Evolutionary conservation across 345 rosid species (phyloP), one percentile per base, ranked within the genome.

Genomic region (Salix koriyanagi): DNA sequence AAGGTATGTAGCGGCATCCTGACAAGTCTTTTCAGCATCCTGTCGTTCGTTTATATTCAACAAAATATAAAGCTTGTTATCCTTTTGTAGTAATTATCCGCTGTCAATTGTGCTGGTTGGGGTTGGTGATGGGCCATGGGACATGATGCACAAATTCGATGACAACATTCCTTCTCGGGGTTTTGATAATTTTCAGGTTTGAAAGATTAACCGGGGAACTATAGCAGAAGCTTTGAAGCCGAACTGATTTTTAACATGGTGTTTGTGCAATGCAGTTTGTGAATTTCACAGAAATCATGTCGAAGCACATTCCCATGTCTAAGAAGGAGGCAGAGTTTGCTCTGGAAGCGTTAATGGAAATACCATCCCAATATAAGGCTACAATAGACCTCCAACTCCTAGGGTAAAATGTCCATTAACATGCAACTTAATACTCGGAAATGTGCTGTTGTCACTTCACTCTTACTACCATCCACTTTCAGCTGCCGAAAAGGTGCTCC

Each of bases 121-220:
- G 9, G 81, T 73, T 26, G 81, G 81, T 67, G 81, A 78, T 50
- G 82, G 82, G 46, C 82, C 82, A 1, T 79, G 82, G 82, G 78
- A 79, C 15, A 79, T 74, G 75, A 79, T 79, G 78, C 73, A 52
- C 15, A 54, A 74, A 62, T 79, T 79, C 19, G 78, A 79, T 13
- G 75, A 79, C 30, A 79, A 67, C 52, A 74, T 79, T 37, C 78
- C 78, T 74, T 23, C 56, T 37, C 82, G 82, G 14, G 28, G 71
- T 48, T 79, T 74, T 32, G 82, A 79, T 50, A 79, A 74, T 70
- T 79, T 79, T 54, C 82, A 79, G 82, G 78, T 79, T 41, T 65
- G 60, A n/a, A 21, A 44, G 1, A 26, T 21, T 65, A 15, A 65
- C 32, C n/a, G 6, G 8, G 19, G 19, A 46, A 39, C 37, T 14